These are phyloP conservation scores for Cladosporium halotolerans DNA, from an alignment of 2,329 filamentous ascomycete genomes.

Conservation along the genomic window DNA sequence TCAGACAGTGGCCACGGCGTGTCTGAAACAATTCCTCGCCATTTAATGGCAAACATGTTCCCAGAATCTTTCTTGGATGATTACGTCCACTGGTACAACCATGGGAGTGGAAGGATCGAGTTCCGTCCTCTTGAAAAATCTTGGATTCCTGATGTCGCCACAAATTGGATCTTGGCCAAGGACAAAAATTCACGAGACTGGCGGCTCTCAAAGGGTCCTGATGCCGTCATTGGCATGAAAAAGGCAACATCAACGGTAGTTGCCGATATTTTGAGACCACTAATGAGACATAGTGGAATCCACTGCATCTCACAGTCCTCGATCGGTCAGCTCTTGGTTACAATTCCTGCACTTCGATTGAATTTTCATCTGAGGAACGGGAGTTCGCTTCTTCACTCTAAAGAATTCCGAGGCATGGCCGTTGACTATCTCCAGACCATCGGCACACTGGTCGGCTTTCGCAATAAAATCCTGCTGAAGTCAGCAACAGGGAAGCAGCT, in stretches of 20 bases:
- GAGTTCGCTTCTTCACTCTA: slow-evolving; percentile 15
- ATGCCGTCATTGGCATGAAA: slow-evolving; percentile 10
- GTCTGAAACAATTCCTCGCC: slow-evolving; percentile 32
- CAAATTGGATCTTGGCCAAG: slow-evolving; percentile 31
- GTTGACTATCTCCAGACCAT: slow-evolving; percentile 51
- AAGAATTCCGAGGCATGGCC: slow-evolving; percentile 16
- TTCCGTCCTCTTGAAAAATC: slow-evolving; percentile 36
- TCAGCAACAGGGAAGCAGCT: slow-evolving; percentile 36
- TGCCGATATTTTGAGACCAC: slow-evolving; percentile 43
- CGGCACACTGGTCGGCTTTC: slow-evolving; percentile 55
- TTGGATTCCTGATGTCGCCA: slow-evolving; percentile 14
- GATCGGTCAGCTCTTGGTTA: slow-evolving; percentile 16
- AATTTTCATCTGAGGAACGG: slow-evolving; percentile 16
- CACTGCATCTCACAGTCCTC: slow-evolving; percentile 13
- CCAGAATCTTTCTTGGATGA: slow-evolving; percentile 45
- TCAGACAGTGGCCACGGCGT: slow-evolving; percentile 13
- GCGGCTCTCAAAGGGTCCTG: slow-evolving; percentile 10
- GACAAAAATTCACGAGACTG: slow-evolving; percentile 39
- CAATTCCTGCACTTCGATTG: slow-evolving; percentile 21
- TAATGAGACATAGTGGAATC: slow-evolving; percentile 13
- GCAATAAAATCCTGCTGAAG: slow-evolving; percentile 51
- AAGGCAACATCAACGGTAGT: slow-evolving; percentile 37
- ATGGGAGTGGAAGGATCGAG: slow-evolving; percentile 43
- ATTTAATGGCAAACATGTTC: slow-evolving; percentile 39
- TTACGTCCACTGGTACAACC: slow-evolving; percentile 57